Evolutionary conservation across 2,329 filamentous ascomycete species (phyloP), one percentile per base, ranked within the genome.

Genomic region (Penicillium sp.): DNA sequence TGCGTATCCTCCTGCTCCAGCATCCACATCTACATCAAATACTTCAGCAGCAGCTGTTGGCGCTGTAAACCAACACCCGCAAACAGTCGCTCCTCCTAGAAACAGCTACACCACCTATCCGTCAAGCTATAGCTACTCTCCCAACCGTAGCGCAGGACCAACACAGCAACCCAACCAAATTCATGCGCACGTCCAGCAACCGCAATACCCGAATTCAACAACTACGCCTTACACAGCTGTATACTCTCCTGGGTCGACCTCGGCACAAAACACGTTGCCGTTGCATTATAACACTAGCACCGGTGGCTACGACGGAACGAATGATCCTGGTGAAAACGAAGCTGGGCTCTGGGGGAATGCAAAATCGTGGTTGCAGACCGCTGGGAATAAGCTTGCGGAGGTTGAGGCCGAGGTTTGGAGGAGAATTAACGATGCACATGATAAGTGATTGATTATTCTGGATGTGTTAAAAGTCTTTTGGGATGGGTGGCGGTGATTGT

Each of bases 341-440:
- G 44, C 46, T 7, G 75, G 61, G 26, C 75, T 68, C 68, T 51
- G 79, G 68, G 74, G 73, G 35, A 74, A 72, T 5, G 78, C 81
- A 1, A 82, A 77, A 67, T 73, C 74, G 7, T 83, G 80, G 79
- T 71, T 78, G 60, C 71, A 69, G 45, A 72, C 64, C 53, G 79
- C 77, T 21, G 80, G 79, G 5, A 70, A 67, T 53, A 79, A 79
- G 60, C 65, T 81, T 59, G 77, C 73, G 8, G 76, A 82, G 70
- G 76, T 79, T 49, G 81, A 83, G 70, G 77, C 78, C 58, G 78
- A 78, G 71, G 77, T 81, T 50, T 84, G 82, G 82, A 81, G 72
- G 73, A 73, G 75, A 64, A 78, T 83, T 56, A 81, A 81, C 70
- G 70, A 73, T 63, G 72, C 68, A 17, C 74, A 76, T 71, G 70